Percentiles rank a stretch among this genome's conserved stretches.
Conservation (phyloP, 345 rosid species). For the Carallia pectinifolia region DNA sequence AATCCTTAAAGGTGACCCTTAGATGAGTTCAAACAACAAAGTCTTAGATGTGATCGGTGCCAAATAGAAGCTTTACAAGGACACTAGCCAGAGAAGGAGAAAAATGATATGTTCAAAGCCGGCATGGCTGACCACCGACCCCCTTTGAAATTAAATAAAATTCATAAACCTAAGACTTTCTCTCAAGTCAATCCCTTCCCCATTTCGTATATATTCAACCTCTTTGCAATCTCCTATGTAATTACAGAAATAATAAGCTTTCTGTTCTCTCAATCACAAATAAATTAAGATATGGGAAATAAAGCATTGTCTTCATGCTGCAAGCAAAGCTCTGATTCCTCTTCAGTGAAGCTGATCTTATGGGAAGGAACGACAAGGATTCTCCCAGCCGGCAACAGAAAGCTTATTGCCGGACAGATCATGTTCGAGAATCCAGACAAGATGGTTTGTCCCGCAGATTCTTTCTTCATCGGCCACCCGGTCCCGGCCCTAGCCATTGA, state of each 20-base stretch:
- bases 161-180: conserved; percentile 27
- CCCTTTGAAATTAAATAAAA: conserved; percentile 8
- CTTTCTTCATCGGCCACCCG: conserved; percentile 87
- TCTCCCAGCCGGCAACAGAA: conserved; percentile 29
- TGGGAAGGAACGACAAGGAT: conserved; percentile 56
- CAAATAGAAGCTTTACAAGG: not conserved
- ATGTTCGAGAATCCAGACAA: conserved; percentile 86
- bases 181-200: conserved; percentile 22
- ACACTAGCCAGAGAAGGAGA: not conserved
- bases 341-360: conserved; percentile 50
- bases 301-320: conserved; percentile 40
- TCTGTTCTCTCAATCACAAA: conserved; percentile 1
- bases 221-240: not conserved
- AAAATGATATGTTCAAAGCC: conserved; percentile 36
- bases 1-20: too few relatives aligned
- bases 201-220: conserved; percentile 18
- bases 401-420: conserved; percentile 82
- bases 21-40: too few relatives aligned
- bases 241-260: too few relatives aligned
- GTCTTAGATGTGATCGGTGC: too few relatives aligned
- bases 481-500: conserved; percentile 64
- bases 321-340: not conserved
- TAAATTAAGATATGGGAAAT: conserved; percentile 41
- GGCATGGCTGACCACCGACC: conserved; percentile 60
- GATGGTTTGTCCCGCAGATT: conserved; percentile 78